Conservation (phyloP, 169 alveolate species). For the Toxoplasma gondii region DNA sequence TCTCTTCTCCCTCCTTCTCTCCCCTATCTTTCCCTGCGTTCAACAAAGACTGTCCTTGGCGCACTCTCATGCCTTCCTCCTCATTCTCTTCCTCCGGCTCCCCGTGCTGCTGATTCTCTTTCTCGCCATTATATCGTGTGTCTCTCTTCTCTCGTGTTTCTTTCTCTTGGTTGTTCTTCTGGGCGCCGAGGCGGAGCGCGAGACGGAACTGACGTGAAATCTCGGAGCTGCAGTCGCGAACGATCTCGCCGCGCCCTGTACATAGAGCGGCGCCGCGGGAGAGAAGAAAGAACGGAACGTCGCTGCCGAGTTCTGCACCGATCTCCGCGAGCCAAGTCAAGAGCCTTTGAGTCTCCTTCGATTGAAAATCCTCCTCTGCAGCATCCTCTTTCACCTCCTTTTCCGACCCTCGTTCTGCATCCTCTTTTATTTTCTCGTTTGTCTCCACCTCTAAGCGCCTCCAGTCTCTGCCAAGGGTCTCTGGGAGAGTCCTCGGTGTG, state of each 20-base stretch:
- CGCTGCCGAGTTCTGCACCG: conserved; percentile 40
- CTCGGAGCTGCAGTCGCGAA: conserved; percentile 6
- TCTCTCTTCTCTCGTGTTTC: too few species aligned
- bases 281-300: conserved; percentile 53
- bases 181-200: background rate
- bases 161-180: too few species aligned
- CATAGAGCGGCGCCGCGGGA: conserved; percentile 55
- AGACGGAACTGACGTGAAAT: background rate
- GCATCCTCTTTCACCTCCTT: too few species aligned
- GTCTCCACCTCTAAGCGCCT: too few species aligned
- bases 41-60: background rate
- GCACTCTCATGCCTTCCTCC: background rate
- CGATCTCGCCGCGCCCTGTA: conserved; percentile 44
- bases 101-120: background rate
- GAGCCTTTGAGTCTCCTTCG: too few species aligned
- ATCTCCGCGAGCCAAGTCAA: background rate
- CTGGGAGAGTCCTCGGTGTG: background rate
- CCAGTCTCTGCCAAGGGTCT: too few species aligned
- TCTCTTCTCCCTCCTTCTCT: background rate
- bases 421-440: too few species aligned
- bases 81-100: background rate
- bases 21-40: background rate
- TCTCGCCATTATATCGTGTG: too few species aligned
- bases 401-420: too few species aligned
- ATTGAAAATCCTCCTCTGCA: background rate